phyloP scores from a whole-genome alignment of 163 green algal genomes.

The Chlorella variabilis region DNA sequence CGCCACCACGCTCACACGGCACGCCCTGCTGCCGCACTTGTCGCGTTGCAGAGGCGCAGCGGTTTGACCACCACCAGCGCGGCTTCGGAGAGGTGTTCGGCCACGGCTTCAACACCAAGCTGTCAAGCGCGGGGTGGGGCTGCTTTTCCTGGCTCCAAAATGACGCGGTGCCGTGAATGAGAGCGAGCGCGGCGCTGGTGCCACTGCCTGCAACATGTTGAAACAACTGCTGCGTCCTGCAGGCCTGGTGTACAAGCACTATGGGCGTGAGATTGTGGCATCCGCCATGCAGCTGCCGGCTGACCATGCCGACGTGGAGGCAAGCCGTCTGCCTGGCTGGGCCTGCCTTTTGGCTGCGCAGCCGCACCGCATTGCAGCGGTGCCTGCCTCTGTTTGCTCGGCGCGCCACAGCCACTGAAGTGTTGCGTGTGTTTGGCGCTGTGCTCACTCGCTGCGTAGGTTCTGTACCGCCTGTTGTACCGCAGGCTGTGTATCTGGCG shows the following conservation, averaged over 20 bases:
- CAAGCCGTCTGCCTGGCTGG: neutral
- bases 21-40: neutral
- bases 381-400: no score
- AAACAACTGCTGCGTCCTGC: conserved; percentile 6
- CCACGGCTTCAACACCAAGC: conserved; percentile 88
- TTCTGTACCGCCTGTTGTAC: conserved; percentile 1
- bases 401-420: no score
- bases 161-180: no score
- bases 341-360: no score
- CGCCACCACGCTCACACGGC: no score
- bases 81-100: conserved; percentile 92
- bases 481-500: conserved; percentile 80
- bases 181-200: no score
- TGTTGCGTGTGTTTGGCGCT: neutral
- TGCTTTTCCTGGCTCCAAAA: neutral
- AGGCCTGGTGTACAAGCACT: conserved; percentile 89
- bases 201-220: no score
- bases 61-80: conserved; percentile 98
- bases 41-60: conserved; percentile 33
- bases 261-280: conserved; percentile 72
- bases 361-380: no score
- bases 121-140: conserved; percentile 75
- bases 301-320: conserved; percentile 71
- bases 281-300: conserved; percentile 53
- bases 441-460: no score